Evolutionary conservation across 1,284 basidiomycete species (phyloP), one percentile per base, ranked within the genome.

Genomic region (Apiotrichum brassicae): DNA sequence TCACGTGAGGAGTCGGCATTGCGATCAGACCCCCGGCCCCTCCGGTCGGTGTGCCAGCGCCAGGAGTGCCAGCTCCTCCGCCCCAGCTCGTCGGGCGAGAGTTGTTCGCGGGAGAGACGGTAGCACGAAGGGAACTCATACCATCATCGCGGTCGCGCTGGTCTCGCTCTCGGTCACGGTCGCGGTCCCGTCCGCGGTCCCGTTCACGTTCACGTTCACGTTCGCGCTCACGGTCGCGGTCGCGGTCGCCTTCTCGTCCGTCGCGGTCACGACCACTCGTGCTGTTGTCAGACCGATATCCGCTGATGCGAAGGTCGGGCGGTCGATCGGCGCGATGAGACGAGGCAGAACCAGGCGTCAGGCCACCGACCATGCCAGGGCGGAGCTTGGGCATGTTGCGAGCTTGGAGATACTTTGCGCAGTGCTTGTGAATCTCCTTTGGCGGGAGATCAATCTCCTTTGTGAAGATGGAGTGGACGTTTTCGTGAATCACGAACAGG

Each of bases 361-460:
- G 45, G 14, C 6, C 22, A 30, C 37, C 18, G 35, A 22, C 24
- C 37, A 14, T 6, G 23, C 20, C 3, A 4, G 2, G 7, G 38
- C 38, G 19, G 19, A 23, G 38, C 23, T 40, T 26, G 19, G 20
- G 48, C 20, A 18, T 25, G 23, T 20, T 32, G 24, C 45, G 35
- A 25, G 44, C 68, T 32, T 70, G 66, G 49, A 82, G 77, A 63
- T 88, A 91, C 30, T 82, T 84, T 54, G 88, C 86, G 61, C 85
- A 87, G 71, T 87, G 90, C 79, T 88, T 91, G 76, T 91, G 76
- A 65, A 93, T 87, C 44, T 93, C 89, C 70, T 89, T 89, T 59
- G 84, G 83, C 4, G 89, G 86, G 24, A 92, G 77, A 37, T 93
- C 89, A 72, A 88, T 73, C 49, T 81, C 83, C 66, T 82, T 87